Evolutionary conservation across 495 filamentous ascomycete genomes (phyloP).

Genomic region (Letharia columbiana): DNA sequence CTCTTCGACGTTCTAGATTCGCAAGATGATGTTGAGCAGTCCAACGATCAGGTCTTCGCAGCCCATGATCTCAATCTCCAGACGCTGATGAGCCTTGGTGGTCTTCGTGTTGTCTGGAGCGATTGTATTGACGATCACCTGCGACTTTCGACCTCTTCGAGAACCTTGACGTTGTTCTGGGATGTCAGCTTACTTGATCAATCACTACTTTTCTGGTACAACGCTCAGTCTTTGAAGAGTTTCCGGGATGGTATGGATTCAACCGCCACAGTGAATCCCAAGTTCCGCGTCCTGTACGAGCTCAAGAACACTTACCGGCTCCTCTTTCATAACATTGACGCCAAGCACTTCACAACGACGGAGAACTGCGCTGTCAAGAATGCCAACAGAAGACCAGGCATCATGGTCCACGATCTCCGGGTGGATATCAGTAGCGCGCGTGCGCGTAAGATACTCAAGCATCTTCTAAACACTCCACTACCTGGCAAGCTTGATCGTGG

Average conservation of each 20-base stretch:
- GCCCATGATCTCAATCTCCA: neutral
- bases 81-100: neutral
- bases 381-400: neutral
- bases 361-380: constrained; percentile 6
- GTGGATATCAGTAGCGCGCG: neutral
- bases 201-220: constrained; percentile 7
- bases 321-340: constrained; percentile 3
- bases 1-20: neutral
- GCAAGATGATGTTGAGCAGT: neutral
- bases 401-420: neutral
- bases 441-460: constrained; percentile 3
- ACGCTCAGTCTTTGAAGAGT: neutral
- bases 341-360: neutral
- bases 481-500: neutral
- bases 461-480: constrained; percentile 1
- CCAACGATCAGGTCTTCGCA: constrained; percentile 1
- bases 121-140: constrained; percentile 1
- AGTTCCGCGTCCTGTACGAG: neutral
- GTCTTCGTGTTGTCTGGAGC: constrained; percentile 1
- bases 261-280: neutral
- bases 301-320: constrained; percentile 6
- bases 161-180: constrained; percentile 5
- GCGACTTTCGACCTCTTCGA: constrained; percentile 4
- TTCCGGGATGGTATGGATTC: neutral
- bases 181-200: constrained; percentile 6